phyloP scores from a whole-genome alignment of 1,284 basidiomycete species.

The Fistulina hepatica region DNA sequence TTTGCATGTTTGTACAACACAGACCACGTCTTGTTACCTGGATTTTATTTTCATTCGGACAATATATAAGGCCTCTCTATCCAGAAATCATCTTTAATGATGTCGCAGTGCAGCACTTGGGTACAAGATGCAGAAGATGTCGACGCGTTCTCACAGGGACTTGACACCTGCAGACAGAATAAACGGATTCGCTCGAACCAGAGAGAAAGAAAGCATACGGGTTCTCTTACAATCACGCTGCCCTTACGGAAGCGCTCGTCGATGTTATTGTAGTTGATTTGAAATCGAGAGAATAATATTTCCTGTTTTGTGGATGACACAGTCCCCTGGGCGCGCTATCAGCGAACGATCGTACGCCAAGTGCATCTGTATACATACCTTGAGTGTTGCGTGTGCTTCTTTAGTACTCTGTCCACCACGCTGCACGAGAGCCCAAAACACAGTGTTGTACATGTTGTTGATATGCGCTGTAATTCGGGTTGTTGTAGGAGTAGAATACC shows the following conservation, averaged over 20 bases:
- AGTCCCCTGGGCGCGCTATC: constrained; percentile 52
- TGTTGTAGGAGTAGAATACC: constrained; percentile 10
- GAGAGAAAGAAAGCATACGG: constrained; percentile 19
- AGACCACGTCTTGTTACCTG: neutral
- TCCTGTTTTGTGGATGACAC: constrained; percentile 86
- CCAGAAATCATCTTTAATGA: constrained; percentile 82
- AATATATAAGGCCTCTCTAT: constrained; percentile 37
- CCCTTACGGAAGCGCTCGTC: constrained; percentile 77
- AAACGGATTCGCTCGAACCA: neutral
- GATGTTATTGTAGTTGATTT: constrained; percentile 81
- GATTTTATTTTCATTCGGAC: constrained; percentile 18
- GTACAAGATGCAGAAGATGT: neutral
- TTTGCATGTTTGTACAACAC: too few relatives aligned
- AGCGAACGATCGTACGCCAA: constrained; percentile 1
- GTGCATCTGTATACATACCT: constrained; percentile 30
- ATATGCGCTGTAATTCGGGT: constrained; percentile 71
- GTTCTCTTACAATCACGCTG: constrained; percentile 68
- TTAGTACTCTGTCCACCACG: constrained; percentile 65
- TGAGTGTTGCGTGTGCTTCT: constrained; percentile 74
- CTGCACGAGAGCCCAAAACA: constrained; percentile 89
- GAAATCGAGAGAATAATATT: constrained; percentile 73
- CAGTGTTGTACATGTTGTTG: constrained; percentile 96
- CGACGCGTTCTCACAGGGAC: neutral
- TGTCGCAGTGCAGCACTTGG: constrained; percentile 61
- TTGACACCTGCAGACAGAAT: neutral